These are phyloP conservation scores for Gomphus sp. DNA, from an alignment of 1,284 basidiomycete genomes.

Conservation along the genomic window DNA sequence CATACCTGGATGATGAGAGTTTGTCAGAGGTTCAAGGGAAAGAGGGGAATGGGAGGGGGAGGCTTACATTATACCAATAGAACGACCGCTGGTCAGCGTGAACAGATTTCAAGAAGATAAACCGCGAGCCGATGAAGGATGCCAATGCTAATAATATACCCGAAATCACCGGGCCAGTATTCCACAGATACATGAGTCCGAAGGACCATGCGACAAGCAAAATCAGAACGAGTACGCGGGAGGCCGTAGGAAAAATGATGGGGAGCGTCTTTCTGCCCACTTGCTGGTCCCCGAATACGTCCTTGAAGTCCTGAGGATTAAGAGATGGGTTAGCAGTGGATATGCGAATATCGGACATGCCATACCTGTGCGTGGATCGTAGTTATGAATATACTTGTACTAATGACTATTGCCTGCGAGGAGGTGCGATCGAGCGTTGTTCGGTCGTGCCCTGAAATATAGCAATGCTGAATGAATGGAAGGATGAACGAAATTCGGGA, in stretches of 20 bases:
- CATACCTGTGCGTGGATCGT: constrained; percentile 22
- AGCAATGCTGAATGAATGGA: not conserved
- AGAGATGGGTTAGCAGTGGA: too few relatives aligned
- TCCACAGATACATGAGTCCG: constrained; percentile 15
- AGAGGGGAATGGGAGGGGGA: not conserved
- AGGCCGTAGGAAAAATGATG: constrained; percentile 22
- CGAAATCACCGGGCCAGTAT: constrained; percentile 13
- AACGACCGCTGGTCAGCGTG: constrained; percentile 19
- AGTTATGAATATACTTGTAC: constrained; percentile 21
- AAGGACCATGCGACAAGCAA: constrained; percentile 21
- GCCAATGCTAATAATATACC: constrained; percentile 18
- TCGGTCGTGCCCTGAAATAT: not conserved
- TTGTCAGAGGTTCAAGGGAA: not conserved
- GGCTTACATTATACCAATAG: constrained; percentile 21
- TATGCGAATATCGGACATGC: too few relatives aligned
- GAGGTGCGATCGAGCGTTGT: constrained; percentile 15
- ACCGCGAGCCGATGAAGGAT: constrained; percentile 19
- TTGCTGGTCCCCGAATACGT: constrained; percentile 23
- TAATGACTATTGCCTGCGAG: constrained; percentile 17
- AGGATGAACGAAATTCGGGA: not conserved
- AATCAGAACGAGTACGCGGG: constrained; percentile 19
- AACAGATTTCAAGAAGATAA: constrained; percentile 15
- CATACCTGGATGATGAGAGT: constrained; percentile 11
- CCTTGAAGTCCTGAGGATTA: constrained; percentile 23
- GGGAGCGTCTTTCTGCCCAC: constrained; percentile 25